Conservation (phyloP, 2,329 filamentous ascomycete species). For the Hypoxylon sp. region DNA sequence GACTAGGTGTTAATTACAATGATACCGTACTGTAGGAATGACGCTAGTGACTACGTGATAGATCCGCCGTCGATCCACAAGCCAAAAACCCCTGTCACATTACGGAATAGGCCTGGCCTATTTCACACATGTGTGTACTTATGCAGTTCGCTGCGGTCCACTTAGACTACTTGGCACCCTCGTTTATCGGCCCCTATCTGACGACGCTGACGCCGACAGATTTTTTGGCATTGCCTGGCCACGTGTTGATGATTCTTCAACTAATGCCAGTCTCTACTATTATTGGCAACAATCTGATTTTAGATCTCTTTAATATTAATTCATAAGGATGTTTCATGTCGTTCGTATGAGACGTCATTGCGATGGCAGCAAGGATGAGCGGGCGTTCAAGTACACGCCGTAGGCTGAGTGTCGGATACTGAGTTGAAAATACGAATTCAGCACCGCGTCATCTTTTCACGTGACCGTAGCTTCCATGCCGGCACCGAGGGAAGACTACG, state of each 20-base stretch:
- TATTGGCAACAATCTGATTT: constrained; percentile 30
- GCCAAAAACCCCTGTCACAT: constrained; percentile 15
- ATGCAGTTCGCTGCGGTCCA: too few relatives aligned
- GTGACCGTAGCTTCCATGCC: too few relatives aligned
- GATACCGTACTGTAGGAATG: constrained; percentile 8
- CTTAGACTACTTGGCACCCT: constrained; percentile 5
- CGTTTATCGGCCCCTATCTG: constrained; percentile 18
- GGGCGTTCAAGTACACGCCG: too few relatives aligned
- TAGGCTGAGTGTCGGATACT: too few relatives aligned
- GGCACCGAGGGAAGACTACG: too few relatives aligned
- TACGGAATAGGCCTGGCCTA: constrained; percentile 5
- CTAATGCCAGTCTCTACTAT: constrained; percentile 23
- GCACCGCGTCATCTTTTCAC: too few relatives aligned
- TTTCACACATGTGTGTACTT: not conserved
- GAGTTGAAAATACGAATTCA: too few relatives aligned
- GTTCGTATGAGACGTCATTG: too few relatives aligned
- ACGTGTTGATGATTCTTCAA: constrained; percentile 11
- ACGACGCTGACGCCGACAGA: constrained; percentile 13
- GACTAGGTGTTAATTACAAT: constrained; percentile 1
- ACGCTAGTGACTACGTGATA: constrained; percentile 31
- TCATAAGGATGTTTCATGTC: not conserved
- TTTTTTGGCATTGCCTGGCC: constrained; percentile 11
- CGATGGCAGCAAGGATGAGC: too few relatives aligned
- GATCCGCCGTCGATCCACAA: constrained; percentile 33
- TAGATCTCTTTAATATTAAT: constrained; percentile 4